These are phyloP conservation scores for Coffea canephora DNA, from an alignment of 257 asterid species.

Conservation along the genomic window DNA sequence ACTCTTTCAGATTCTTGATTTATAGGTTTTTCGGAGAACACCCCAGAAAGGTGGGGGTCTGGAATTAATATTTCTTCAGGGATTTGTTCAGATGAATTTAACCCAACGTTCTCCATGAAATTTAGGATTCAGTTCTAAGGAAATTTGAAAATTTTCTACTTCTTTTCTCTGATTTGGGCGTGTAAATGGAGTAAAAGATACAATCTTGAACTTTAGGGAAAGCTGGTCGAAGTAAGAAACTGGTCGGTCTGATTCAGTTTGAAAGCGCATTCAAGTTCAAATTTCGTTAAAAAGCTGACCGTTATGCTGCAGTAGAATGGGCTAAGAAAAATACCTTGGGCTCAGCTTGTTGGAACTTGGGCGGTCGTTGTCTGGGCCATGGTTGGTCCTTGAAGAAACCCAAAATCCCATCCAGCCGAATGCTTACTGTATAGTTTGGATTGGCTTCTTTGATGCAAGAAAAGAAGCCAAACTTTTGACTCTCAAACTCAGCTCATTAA, in stretches of 20 bases:
- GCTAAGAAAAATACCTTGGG: neutral
- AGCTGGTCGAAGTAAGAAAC: neutral
- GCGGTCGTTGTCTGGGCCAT: too few species aligned
- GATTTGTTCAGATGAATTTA: slow-evolving; percentile 27
- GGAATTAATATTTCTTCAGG: slow-evolving; percentile 35
- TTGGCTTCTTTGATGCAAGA: neutral
- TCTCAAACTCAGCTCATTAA: too few species aligned
- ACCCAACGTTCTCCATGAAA: slow-evolving; percentile 44
- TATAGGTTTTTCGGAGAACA: slow-evolving; percentile 28
- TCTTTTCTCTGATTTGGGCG: neutral
- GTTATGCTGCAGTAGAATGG: slow-evolving; percentile 7
- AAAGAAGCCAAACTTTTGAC: too few species aligned
- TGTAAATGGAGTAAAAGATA: slow-evolving; percentile 2
- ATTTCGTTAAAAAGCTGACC: slow-evolving; percentile 11
- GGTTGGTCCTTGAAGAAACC: too few species aligned
- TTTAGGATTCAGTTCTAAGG: neutral
- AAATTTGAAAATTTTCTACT: neutral
- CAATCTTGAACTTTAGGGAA: slow-evolving; percentile 9
- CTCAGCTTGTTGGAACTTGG: neutral
- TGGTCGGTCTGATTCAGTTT: slow-evolving; percentile 3
- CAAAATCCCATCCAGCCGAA: too few species aligned
- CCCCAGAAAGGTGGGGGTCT: slow-evolving; percentile 29
- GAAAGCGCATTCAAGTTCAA: slow-evolving; percentile 16
- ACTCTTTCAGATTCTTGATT: slow-evolving; percentile 44
- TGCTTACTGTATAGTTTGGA: neutral